These are phyloP conservation scores for Aspergillus nidulans DNA, from an alignment of 495 filamentous ascomycete genomes.

Conservation along the genomic window DNA sequence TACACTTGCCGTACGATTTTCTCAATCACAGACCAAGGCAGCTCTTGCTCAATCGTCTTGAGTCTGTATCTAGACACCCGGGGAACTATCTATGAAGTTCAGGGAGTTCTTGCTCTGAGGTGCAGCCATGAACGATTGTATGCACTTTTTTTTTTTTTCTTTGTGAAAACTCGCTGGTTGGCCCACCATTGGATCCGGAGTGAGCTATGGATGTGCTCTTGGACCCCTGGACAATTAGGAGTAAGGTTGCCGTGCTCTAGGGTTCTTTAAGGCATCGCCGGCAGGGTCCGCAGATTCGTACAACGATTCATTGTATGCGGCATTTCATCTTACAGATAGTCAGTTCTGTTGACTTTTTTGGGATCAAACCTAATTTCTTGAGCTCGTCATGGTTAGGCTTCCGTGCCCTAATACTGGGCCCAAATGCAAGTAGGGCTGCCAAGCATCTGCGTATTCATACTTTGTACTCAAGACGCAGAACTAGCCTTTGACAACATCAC, in stretches of 20 bases:
- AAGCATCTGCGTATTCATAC: slow-evolving; percentile 20
- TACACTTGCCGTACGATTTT: slow-evolving; percentile 13
- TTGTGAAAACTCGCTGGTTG: not conserved
- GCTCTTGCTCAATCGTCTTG: slow-evolving; percentile 11
- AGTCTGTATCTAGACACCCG: slow-evolving; percentile 18
- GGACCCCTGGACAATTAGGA: slow-evolving; percentile 2
- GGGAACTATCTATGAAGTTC: slow-evolving; percentile 22
- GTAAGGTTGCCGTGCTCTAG: not conserved
- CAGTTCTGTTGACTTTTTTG: not conserved
- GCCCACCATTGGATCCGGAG: not conserved
- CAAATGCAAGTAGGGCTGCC: slow-evolving; percentile 20
- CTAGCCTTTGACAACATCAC: slow-evolving; percentile 15
- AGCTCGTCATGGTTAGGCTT: not conserved
- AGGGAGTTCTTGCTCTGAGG: slow-evolving; percentile 28
- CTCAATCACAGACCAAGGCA: slow-evolving; percentile 11
- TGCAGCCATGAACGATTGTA: slow-evolving; percentile 20
- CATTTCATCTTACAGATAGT: not conserved
- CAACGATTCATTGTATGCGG: not conserved
- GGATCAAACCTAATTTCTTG: not conserved
- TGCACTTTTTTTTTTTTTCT: slow-evolving; percentile 12
- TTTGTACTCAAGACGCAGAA: slow-evolving; percentile 18
- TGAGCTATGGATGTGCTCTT: slow-evolving; percentile 16
- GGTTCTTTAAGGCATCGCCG: not conserved
- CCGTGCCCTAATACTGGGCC: slow-evolving; percentile 13
- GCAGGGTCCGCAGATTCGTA: not conserved